Evolutionary conservation across 2,329 filamentous ascomycete genomes (phyloP), one percentile per base, ranked within the genome.

Genomic region (Colletotrichum sp.): DNA sequence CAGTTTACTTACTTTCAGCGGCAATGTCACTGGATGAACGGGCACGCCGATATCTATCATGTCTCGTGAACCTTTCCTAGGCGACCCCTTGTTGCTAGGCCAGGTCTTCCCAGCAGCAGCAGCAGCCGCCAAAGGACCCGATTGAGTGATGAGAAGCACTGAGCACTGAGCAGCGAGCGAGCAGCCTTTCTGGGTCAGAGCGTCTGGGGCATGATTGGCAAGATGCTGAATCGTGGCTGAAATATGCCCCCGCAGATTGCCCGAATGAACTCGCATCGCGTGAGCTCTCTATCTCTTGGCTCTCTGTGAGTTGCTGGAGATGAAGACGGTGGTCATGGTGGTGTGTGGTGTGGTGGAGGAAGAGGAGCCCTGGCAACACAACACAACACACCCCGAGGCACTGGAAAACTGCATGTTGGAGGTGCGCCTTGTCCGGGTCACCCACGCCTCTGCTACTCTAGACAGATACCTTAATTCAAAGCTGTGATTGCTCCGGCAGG

Each of bases 161-260:
- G 44, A 48, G 44, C 44, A 48, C 18, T 52, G 44, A 52, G 44
- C 44, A 52, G 44, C 44, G n/a, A 65, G 60, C 6, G 59, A 71
- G 59, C 34, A 57, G 69, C 55, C 62, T 67, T 63, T 63, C 55
- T 44, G 30, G 24, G 65, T 30, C 28, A 39, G 26, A 55, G 55
- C 65, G 55, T 22, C 26, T 30, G n/a, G 55, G 22, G 44, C 36
- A 44, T 75, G 59, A 75, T 75, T 73, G 64, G 73, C 70, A 59
- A 26, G 26, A 32, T n/a, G 39, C 59, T 73, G 70, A 73, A 73
- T 69, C 63, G 70, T 73, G 70, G 69, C 57, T 73, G 59, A 66
- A 72, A n/a, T 44, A n/a, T 32, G 68, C 10, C 72, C 72, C 72
- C 72, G 68, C 72, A 75, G 64, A 73, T 65, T 73, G 73, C 70